These are phyloP conservation scores for Torrubiellomyces zombiae DNA, from an alignment of 2,329 filamentous ascomycete genomes.

Conservation along the genomic window DNA sequence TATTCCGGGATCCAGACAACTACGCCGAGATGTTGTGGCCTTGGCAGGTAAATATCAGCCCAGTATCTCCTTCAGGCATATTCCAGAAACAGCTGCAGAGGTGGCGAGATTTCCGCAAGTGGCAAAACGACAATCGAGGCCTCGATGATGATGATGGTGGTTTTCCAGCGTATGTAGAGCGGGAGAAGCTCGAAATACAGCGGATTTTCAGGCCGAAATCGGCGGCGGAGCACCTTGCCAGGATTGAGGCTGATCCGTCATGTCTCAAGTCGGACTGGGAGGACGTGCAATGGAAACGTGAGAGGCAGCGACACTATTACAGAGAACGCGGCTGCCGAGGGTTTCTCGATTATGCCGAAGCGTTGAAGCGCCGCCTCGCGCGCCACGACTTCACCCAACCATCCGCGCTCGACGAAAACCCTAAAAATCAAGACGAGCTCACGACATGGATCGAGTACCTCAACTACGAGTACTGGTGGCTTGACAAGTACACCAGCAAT, in stretches of 20 bases:
- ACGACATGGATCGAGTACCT: too few species aligned
- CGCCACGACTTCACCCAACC: slow-evolving; percentile 11
- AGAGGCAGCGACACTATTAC: neutral
- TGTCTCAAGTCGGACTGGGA: slow-evolving; percentile 3
- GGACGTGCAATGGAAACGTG: neutral
- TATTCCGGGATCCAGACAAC: neutral
- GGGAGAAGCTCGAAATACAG: neutral
- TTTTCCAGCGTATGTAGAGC: slow-evolving; percentile 3
- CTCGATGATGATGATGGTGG: slow-evolving; percentile 5
- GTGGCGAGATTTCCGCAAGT: slow-evolving; percentile 14
- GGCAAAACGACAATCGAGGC: slow-evolving; percentile 10
- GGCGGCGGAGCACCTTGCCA: too few species aligned
- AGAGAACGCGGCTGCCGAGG: slow-evolving; percentile 4
- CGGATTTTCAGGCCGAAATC: too few species aligned
- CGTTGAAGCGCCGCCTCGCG: slow-evolving; percentile 11
- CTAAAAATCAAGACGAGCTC: too few species aligned
- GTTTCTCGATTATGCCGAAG: slow-evolving; percentile 10
- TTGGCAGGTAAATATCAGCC: too few species aligned
- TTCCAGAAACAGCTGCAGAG: slow-evolving; percentile 10
- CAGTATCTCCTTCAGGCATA: slow-evolving; percentile 3
- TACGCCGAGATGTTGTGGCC: neutral
- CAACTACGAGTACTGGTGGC: too few species aligned
- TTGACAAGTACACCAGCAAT: slow-evolving; percentile 6
- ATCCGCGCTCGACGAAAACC: slow-evolving; percentile 15
- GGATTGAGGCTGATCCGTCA: slow-evolving; percentile 1